Evolutionary conservation across 257 asterid genomes (phyloP).

Genomic region (Solanum medicagineum): DNA sequence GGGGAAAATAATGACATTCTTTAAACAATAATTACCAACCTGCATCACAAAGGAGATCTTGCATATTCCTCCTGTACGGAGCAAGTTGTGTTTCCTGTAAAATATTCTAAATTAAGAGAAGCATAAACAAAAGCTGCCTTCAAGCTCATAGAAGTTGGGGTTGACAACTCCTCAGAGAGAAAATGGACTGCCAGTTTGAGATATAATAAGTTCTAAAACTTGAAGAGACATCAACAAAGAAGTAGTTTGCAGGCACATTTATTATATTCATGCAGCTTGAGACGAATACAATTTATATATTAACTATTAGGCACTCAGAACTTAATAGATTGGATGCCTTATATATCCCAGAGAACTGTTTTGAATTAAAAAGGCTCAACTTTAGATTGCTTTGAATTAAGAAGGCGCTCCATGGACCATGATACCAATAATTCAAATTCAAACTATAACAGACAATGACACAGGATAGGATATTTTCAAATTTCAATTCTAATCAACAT

Average conservation of each 20-base stretch:
- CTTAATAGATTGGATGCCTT: neutral
- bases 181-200: neutral
- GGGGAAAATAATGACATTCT: neutral
- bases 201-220: neutral
- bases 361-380: neutral
- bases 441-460: neutral
- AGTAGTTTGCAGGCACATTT: neutral
- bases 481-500: neutral
- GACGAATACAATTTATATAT: neutral
- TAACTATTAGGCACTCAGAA: neutral
- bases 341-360: neutral
- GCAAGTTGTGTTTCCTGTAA: slow-evolving; percentile 86
- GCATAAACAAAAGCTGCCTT: neutral
- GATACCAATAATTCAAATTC: neutral
- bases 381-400: neutral
- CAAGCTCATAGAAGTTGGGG: neutral
- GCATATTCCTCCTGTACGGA: slow-evolving; percentile 91
- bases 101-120: neutral
- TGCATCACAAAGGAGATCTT: slow-evolving; percentile 97
- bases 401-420: neutral
- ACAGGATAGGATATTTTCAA: neutral
- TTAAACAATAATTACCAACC: slow-evolving; percentile 23
- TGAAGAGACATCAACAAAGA: neutral
- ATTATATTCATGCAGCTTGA: neutral
- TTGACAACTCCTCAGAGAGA: neutral